These are phyloP conservation scores for Cercospora sesami DNA, from an alignment of 2,329 filamentous ascomycete species.

Conservation along the genomic window DNA sequence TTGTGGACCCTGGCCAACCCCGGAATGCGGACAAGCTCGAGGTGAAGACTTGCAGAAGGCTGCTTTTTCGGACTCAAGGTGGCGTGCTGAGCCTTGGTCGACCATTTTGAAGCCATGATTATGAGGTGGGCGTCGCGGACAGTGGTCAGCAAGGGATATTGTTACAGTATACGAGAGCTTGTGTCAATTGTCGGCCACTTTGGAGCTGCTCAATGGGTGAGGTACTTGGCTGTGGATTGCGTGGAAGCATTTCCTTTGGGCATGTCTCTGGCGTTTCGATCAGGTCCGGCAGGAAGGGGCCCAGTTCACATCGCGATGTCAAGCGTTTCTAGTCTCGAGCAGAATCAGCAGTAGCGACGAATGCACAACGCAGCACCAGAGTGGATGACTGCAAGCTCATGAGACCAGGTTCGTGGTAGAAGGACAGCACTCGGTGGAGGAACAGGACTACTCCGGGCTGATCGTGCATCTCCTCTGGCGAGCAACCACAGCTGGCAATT, in stretches of 20 bases:
- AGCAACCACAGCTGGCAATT: background rate
- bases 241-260: background rate
- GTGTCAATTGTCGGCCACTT: background rate
- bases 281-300: background rate
- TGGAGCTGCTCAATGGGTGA: background rate
- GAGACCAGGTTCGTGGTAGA: background rate
- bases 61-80: background rate
- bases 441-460: background rate
- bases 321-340: background rate
- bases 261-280: background rate
- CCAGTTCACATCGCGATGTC: background rate
- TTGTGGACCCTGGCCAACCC: background rate
- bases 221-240: background rate
- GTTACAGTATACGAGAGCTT: background rate
- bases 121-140: background rate
- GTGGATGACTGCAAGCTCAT: background rate
- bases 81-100: background rate
- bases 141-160: background rate
- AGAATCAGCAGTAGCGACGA: background rate
- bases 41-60: constrained; percentile 1
- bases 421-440: background rate
- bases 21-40: background rate
- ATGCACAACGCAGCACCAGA: background rate
- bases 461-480: background rate
- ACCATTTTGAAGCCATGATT: background rate